Evolutionary conservation across 768 basidiomycete species (phyloP), one percentile per base, ranked within the genome.

Genomic region (Psilocybe subaeruginosa): DNA sequence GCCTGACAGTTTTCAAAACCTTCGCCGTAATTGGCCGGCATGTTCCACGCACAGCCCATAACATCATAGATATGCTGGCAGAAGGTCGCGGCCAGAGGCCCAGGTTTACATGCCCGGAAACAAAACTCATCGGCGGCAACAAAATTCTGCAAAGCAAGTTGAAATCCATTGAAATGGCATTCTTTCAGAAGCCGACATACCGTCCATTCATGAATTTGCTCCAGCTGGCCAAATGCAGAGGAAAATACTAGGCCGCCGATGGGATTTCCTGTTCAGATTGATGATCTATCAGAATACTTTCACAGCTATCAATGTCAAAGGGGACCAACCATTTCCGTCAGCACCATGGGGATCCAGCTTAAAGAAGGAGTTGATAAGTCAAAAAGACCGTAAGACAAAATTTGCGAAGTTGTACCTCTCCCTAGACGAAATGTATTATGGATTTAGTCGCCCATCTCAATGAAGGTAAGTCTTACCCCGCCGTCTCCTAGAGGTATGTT

Each of bases 191-290:
- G 45, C 33, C 29, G 8, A 58, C 74, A 65, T 71, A 88, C 86
- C 50, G 88, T 91, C 92, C 92, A 93, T 69, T 92, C 87, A 65
- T 85, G 80, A 43, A 90, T 77, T 68, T 91, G 81, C 65, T 82
- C 64, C 3, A 84, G 64, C 50, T 76, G 74, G 19, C 85, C 87
- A 72, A 88, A 91, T n/a, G 86, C 88, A 61, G 59, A 81, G 19
- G 89, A 88, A 71, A 91, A 91, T n/a, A 93, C 86, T 46, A 91
- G 79, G 3, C 85, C 87, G 30, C 88, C 90, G 35, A 84, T 81
- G 8, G 82, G 86, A 67, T 85, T 87, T 14, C 83, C 80, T 78
- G 59, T 58, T 33, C 5, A 3, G 16, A 50, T 17, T 39, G 29
- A 27, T 61, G 7, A 58, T 43, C 29, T 63, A 27, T 52, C 49